phyloP scores from a whole-genome alignment of 306 rosid species.

The Hylodesmum podocarpum region DNA sequence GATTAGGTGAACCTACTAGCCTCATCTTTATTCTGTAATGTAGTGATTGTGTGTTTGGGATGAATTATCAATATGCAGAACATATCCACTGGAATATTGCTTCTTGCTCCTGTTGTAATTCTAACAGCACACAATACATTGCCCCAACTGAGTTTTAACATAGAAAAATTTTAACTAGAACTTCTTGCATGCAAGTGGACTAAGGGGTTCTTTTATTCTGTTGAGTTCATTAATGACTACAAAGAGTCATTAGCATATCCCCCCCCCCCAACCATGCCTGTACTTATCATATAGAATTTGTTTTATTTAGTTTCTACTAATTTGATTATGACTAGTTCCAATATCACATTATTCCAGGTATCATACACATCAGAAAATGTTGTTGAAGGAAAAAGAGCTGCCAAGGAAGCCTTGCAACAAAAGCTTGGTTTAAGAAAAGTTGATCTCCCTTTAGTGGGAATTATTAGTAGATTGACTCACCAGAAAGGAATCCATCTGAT shows the following conservation, averaged over 20 bases:
- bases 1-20: conserved; percentile 9
- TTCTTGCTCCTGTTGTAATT: conserved; percentile 10
- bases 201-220: background rate
- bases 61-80: background rate
- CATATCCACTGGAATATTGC: background rate
- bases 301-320: conserved; percentile 10
- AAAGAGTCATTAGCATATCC: conserved; percentile 15
- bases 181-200: background rate
- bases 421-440: conserved; percentile 68
- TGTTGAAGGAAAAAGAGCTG: conserved; percentile 90
- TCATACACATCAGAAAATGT: conserved; percentile 89
- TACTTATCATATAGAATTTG: background rate
- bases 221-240: conserved; percentile 21
- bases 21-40: conserved; percentile 20
- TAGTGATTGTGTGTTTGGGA: background rate
- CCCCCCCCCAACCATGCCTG: background rate
- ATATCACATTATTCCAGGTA: conserved; percentile 53
- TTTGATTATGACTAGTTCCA: conserved; percentile 29
- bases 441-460: conserved; percentile 85
- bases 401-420: conserved; percentile 87
- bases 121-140: conserved; percentile 7
- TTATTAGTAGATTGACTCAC: conserved; percentile 85
- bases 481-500: conserved; percentile 99
- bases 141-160: background rate
- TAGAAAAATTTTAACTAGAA: background rate